Base-by-base conservation (phyloP, 352 stramenopile species). In the Phytophthora crassamura region DNA sequence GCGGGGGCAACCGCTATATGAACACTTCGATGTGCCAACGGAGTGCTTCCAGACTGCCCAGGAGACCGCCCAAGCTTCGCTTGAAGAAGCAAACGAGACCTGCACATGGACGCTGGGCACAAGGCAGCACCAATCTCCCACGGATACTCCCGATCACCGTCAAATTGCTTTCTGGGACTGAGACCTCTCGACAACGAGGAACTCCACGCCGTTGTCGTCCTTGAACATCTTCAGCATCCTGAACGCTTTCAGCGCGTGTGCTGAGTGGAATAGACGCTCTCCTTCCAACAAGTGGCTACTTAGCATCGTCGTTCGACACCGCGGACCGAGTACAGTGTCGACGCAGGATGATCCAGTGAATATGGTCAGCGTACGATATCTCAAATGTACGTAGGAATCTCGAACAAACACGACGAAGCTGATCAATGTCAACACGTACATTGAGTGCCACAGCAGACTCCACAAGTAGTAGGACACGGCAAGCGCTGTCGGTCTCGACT, bases 401-500 rank as follows among this genome's bases (percentile, higher is more conserved):
- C 51, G 43, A 20, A 64, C 59, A 7, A 39, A n/a, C 14, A 67
- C 25, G 12, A 74, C 67, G 36, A 60, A 60, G 3, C 22, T 10
- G 10, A 71, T 56, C 0, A 74, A 35, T 5, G 50, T 54, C n/a
- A 67, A 20, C 10, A 70, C 60, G 22, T 59, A 63, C 15, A 58
- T 15, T 2, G 40, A 50, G 11, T 74, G 60, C 5, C 66, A 50
- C 12, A 67, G 22, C 0, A 74, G 48, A 36, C 66, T 71, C 60
- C 54, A 70, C 18, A 56, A 36, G 43, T 74, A 74, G 18, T 71
- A 74, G 2, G 54, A 67, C 1, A 60, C 53, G 7, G 54, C 48
- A 5, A 66, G 22, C 3, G 54, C 54, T 3, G 10, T 46, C 12
- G 30, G 18, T 18, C 46, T 25, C 5, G 66, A 70, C n/a, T 70